A percentile compares a stretch with the other conserved stretches of the same genome.
These are phyloP conservation scores for Neophaeococcomyces mojaviensis DNA, from an alignment of 2,329 filamentous ascomycete genomes.

Conservation along the genomic window DNA sequence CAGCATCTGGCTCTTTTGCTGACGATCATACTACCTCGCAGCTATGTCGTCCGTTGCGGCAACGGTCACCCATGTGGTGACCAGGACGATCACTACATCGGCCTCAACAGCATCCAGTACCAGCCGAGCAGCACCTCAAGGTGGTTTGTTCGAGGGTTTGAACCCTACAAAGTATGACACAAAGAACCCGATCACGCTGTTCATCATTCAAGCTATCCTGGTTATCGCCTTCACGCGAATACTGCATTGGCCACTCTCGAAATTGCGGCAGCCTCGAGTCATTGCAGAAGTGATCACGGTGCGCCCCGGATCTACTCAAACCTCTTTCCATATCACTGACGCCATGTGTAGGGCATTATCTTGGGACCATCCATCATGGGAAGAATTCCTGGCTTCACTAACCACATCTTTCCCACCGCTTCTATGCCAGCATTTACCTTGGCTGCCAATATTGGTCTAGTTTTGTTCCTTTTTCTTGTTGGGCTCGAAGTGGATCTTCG, in stretches of 20 bases:
- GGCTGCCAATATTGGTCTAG: constrained; percentile 74
- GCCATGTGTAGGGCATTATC: constrained; percentile 48
- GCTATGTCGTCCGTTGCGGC: constrained; percentile 3
- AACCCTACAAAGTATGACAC: constrained; percentile 62
- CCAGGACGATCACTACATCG: constrained; percentile 14
- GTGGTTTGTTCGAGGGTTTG: constrained; percentile 62
- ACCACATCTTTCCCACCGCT: constrained; percentile 65
- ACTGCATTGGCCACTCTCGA: constrained; percentile 68
- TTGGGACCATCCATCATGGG: constrained; percentile 84
- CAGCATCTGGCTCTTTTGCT: no score
- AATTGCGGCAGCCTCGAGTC: constrained; percentile 70
- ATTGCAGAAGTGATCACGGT: constrained; percentile 78
- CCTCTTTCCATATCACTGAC: background rate
- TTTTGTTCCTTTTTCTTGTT: constrained; percentile 81
- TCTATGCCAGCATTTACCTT: constrained; percentile 70
- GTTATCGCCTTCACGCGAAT: constrained; percentile 69
- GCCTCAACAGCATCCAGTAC: constrained; percentile 23
- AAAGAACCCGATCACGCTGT: constrained; percentile 65
- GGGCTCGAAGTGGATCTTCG: constrained; percentile 79
- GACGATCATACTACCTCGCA: background rate
- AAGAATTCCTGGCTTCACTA: constrained; percentile 69
- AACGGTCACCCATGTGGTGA: constrained; percentile 9
- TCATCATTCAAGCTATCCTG: constrained; percentile 67
- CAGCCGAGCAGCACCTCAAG: constrained; percentile 46
- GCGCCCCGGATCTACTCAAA: background rate